A percentile compares a stretch with the other conserved stretches of the same genome.
These are phyloP conservation scores for Fomitopsis schrenkii DNA, from an alignment of 1,284 basidiomycete genomes.

Conservation along the genomic window DNA sequence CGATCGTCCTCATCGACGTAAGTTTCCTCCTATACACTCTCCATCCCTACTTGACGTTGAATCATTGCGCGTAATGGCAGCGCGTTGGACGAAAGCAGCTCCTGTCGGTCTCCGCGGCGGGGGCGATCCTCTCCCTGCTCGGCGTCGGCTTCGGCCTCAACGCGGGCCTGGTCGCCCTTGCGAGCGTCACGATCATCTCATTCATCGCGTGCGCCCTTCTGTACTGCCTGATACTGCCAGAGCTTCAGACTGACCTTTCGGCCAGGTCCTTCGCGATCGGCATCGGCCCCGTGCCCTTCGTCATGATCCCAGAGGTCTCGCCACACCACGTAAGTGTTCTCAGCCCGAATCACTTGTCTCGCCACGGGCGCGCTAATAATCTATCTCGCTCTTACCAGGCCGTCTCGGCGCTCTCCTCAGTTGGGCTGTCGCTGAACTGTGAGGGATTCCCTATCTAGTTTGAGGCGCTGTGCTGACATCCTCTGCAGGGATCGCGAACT, in stretches of 20 bases:
- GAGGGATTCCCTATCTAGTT: slow-evolving; percentile 21
- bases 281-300: slow-evolving; percentile 89
- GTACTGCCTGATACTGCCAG: not conserved
- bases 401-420: slow-evolving; percentile 79
- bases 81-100: slow-evolving; percentile 62
- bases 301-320: slow-evolving; percentile 90
- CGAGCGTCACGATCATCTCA: slow-evolving; percentile 74
- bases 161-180: slow-evolving; percentile 50
- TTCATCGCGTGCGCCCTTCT: slow-evolving; percentile 70
- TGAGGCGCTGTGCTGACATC: not conserved
- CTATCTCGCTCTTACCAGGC: slow-evolving; percentile 42
- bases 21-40: slow-evolving; percentile 16
- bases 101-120: slow-evolving; percentile 51
- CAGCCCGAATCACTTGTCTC: not conserved
- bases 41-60: too few species aligned
- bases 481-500: slow-evolving; percentile 77
- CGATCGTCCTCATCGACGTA: slow-evolving; percentile 85
- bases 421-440: slow-evolving; percentile 85
- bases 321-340: slow-evolving; percentile 59
- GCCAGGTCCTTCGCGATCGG: slow-evolving; percentile 82
- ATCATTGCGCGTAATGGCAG: slow-evolving; percentile 28
- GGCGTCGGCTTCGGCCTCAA: slow-evolving; percentile 74
- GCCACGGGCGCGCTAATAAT: slow-evolving; percentile 7
- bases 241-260: not conserved
- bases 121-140: slow-evolving; percentile 65